Conservation (phyloP, 2,329 filamentous ascomycete species). For the Tolypocladium pustulatum region DNA sequence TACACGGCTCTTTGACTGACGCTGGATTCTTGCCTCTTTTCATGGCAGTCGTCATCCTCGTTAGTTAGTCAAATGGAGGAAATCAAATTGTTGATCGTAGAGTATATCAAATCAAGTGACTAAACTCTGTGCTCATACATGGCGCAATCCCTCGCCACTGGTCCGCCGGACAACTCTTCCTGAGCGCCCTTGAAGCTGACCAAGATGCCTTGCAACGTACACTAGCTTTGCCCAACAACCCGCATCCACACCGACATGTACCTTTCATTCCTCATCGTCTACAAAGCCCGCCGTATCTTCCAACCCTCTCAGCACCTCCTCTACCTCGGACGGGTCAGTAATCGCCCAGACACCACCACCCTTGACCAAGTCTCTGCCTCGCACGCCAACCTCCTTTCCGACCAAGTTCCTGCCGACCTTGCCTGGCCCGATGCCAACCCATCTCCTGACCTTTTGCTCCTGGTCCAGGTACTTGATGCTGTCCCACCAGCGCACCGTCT, state of each 20-base stretch:
- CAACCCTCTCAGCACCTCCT: constrained; percentile 54
- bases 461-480: constrained; percentile 84
- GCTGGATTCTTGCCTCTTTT: background rate
- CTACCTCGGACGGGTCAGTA: constrained; percentile 66
- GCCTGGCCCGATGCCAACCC: constrained; percentile 87
- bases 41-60: no score
- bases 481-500: constrained; percentile 92
- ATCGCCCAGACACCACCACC: constrained; percentile 92
- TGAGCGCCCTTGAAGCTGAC: background rate
- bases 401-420: constrained; percentile 91
- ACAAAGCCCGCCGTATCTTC: constrained; percentile 50
- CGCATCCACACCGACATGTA: background rate
- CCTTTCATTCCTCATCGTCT: constrained; percentile 32
- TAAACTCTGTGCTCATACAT: background rate
- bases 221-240: background rate
- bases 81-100: background rate
- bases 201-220: background rate
- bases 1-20: background rate
- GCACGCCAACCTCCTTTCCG: constrained; percentile 89
- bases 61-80: no score
- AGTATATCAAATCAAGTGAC: background rate
- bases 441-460: constrained; percentile 68
- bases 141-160: background rate
- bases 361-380: constrained; percentile 64
- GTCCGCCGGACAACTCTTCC: background rate